phyloP scores from a whole-genome alignment of 2,329 filamentous ascomycete genomes.

The Alternaria triticina region DNA sequence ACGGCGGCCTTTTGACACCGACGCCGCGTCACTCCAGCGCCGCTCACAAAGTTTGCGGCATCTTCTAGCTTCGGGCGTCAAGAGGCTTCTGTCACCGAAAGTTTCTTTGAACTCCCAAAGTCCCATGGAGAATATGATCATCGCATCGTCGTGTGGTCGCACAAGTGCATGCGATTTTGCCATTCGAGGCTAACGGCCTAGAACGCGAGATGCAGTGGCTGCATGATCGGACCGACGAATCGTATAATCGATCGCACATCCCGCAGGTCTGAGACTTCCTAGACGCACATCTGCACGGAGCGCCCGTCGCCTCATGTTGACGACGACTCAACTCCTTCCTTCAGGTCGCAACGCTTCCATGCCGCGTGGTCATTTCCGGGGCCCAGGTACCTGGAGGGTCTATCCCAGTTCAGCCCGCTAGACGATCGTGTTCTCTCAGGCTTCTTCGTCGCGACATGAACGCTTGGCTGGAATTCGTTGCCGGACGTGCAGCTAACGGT shows the following conservation, averaged over 20 bases:
- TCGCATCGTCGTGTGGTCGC: background rate
- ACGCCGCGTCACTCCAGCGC: background rate
- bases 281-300: slow-evolving; percentile 3
- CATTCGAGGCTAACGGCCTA: background rate
- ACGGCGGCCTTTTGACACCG: background rate
- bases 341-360: background rate
- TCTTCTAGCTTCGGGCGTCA: background rate
- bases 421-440: background rate
- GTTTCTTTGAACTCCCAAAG: background rate
- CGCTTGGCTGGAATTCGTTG: background rate
- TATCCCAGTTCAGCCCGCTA: background rate
- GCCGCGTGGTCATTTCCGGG: slow-evolving; percentile 2
- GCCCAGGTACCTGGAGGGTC: background rate
- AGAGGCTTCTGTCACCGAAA: background rate
- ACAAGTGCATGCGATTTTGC: background rate
- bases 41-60: background rate
- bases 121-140: background rate
- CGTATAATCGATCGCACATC: slow-evolving; percentile 1
- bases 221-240: background rate
- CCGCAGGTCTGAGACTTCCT: slow-evolving; percentile 3
- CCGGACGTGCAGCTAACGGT: background rate
- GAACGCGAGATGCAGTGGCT: background rate
- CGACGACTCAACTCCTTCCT: background rate
- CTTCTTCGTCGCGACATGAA: background rate
- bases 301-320: background rate